Evolutionary conservation across 768 basidiomycete species (phyloP).

Genomic region (Tulasnella sp.): DNA sequence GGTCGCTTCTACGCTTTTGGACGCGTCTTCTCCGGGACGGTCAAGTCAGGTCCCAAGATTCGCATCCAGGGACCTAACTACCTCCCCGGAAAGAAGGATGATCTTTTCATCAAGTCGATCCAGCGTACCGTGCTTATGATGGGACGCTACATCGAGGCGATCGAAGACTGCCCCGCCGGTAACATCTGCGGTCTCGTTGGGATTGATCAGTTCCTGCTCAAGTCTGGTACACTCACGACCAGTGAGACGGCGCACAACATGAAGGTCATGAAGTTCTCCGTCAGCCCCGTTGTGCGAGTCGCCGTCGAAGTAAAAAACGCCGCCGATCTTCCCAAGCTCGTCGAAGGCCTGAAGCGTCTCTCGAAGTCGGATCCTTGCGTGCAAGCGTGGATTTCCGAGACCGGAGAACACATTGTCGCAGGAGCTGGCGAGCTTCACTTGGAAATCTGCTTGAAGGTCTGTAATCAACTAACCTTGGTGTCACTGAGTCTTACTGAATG

Average conservation of each 20-base stretch:
- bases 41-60: conserved; percentile 93
- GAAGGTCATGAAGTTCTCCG: conserved; percentile 99
- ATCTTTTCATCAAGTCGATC: conserved; percentile 93
- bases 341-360: conserved; percentile 99
- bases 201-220: conserved; percentile 99
- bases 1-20: conserved; percentile 99
- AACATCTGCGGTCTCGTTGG: conserved; percentile 99
- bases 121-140: conserved; percentile 99
- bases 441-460: conserved; percentile 97
- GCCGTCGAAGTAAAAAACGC: conserved; percentile 99
- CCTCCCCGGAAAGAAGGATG: conserved; percentile 95
- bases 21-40: conserved; percentile 98
- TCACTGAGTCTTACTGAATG: background rate
- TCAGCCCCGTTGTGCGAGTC: conserved; percentile 97
- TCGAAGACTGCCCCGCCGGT: conserved; percentile 97
- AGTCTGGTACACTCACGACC: conserved; percentile 94
- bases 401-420: conserved; percentile 97
- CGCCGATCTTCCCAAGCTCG: conserved; percentile 96
- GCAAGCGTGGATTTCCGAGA: conserved; percentile 83
- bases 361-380: conserved; percentile 99
- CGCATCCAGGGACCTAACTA: conserved; percentile 99
- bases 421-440: conserved; percentile 98
- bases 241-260: conserved; percentile 99
- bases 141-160: conserved; percentile 97
- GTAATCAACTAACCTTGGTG: conserved; percentile 9